Conservation (phyloP, 2,329 filamentous ascomycete species). For the Fusarium sp. region DNA sequence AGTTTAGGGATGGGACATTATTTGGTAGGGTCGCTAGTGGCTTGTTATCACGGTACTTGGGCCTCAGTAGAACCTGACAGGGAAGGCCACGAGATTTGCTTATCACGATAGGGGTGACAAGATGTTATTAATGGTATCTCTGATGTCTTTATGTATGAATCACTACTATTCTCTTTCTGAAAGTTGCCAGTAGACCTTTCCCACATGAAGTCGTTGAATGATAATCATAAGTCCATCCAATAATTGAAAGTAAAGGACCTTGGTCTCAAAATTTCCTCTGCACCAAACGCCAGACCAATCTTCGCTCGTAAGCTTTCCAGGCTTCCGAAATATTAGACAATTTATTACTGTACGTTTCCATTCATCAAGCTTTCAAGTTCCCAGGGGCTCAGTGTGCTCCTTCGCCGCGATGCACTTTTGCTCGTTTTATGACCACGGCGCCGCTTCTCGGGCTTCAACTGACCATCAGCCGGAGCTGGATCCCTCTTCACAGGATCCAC, state of each 20-base stretch:
- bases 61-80: neutral
- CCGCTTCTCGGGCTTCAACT: conserved; percentile 54
- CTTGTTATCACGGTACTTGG: neutral
- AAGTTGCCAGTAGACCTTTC: neutral
- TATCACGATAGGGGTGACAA: neutral
- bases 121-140: conserved; percentile 1
- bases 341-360: conserved; percentile 57
- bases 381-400: conserved; percentile 80
- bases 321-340: conserved; percentile 31
- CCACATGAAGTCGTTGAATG: neutral
- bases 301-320: conserved; percentile 34
- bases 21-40: neutral
- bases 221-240: neutral
- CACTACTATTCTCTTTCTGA: conserved; percentile 1
- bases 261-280: conserved; percentile 12
- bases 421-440: conserved; percentile 65
- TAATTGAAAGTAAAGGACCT: neutral
- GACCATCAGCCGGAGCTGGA: conserved; percentile 28
- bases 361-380: conserved; percentile 75
- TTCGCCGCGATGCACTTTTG: conserved; percentile 70
- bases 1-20: conserved; percentile 25
- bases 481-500: conserved; percentile 54
- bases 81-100: neutral
- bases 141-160: conserved; percentile 4
- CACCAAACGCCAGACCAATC: conserved; percentile 41